A percentile compares a stretch with the other conserved stretches of the same genome.
Evolutionary conservation across 352 stramenopile species (phyloP).

Genomic region (Elongisporangium senticosum): DNA sequence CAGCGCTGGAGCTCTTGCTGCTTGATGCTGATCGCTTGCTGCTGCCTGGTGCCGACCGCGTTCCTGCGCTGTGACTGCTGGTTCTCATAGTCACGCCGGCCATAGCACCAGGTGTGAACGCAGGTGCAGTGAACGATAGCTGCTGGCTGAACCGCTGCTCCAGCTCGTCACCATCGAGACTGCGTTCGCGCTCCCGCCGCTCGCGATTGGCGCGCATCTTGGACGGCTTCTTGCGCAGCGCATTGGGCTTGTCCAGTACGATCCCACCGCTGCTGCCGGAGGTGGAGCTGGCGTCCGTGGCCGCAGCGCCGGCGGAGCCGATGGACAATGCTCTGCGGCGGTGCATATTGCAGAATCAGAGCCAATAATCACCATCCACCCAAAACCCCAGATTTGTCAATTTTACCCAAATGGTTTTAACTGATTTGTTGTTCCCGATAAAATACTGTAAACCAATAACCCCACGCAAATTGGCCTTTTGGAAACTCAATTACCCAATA

Average conservation of each 20-base stretch:
- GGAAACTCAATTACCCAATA: too few species aligned
- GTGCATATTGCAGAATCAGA: too few species aligned
- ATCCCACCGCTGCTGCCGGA: background rate
- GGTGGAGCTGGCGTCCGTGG: background rate
- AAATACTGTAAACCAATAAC: too few species aligned
- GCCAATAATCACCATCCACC: too few species aligned
- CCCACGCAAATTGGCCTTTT: too few species aligned
- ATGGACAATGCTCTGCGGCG: too few species aligned
- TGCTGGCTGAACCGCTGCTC: constrained; percentile 58
- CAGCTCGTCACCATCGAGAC: constrained; percentile 52
- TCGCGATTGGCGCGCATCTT: constrained; percentile 60
- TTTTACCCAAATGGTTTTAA: too few species aligned
- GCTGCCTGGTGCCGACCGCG: constrained; percentile 5
- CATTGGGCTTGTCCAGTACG: too few species aligned
- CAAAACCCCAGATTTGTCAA: too few species aligned
- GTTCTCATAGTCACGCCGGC: background rate
- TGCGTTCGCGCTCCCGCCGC: constrained; percentile 52
- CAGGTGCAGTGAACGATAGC: constrained; percentile 45
- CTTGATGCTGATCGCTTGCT: background rate
- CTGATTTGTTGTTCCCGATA: too few species aligned
- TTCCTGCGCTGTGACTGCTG: constrained; percentile 3
- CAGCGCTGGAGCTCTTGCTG: constrained; percentile 2
- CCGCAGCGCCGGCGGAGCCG: too few species aligned
- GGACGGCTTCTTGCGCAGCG: constrained; percentile 17
- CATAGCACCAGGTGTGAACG: constrained; percentile 35